These are phyloP conservation scores for Dothideomycetidae sp. DNA, from an alignment of 2,329 filamentous ascomycete genomes.

Conservation along the genomic window DNA sequence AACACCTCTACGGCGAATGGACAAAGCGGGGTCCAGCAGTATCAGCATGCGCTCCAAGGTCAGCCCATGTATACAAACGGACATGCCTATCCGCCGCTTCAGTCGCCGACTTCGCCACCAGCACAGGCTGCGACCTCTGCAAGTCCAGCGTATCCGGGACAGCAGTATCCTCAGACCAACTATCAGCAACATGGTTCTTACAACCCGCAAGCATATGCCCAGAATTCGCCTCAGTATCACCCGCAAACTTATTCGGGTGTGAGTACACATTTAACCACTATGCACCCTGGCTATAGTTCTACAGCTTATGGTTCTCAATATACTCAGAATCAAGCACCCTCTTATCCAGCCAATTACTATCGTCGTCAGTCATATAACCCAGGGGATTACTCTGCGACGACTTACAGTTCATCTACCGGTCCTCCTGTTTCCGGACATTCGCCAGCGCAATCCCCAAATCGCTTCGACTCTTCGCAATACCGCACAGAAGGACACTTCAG, in stretches of 20 bases:
- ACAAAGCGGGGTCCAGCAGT: conserved; percentile 5
- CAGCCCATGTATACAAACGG: conserved; percentile 4
- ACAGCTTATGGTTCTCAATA: conserved; percentile 16
- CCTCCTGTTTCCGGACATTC: conserved; percentile 14
- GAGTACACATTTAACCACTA: conserved; percentile 17
- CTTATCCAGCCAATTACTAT: conserved; percentile 7
- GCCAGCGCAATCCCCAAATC: conserved; percentile 3
- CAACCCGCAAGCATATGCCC: conserved; percentile 48
- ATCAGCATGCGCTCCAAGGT: background rate
- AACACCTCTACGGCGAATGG: conserved; percentile 5
- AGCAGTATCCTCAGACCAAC: conserved; percentile 4
- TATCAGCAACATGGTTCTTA: conserved; percentile 30
- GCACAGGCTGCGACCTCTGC: conserved; percentile 15
- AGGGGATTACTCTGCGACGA: conserved; percentile 11
- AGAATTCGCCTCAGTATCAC: conserved; percentile 49
- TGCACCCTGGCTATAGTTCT: conserved; percentile 13
- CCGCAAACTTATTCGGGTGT: conserved; percentile 45
- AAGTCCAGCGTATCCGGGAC: conserved; percentile 10
- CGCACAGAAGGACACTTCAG: conserved; percentile 12
- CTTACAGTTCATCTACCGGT: conserved; percentile 12
- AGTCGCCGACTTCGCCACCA: conserved; percentile 2
- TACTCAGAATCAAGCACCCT: conserved; percentile 7
- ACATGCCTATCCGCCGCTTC: conserved; percentile 4
- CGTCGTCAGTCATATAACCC: conserved; percentile 18
- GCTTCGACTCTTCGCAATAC: conserved; percentile 1